Percentiles rank a stretch among this genome's conserved stretches.
These are phyloP conservation scores for Venturia effusa DNA, from an alignment of 2,329 filamentous ascomycete species.

Conservation along the genomic window DNA sequence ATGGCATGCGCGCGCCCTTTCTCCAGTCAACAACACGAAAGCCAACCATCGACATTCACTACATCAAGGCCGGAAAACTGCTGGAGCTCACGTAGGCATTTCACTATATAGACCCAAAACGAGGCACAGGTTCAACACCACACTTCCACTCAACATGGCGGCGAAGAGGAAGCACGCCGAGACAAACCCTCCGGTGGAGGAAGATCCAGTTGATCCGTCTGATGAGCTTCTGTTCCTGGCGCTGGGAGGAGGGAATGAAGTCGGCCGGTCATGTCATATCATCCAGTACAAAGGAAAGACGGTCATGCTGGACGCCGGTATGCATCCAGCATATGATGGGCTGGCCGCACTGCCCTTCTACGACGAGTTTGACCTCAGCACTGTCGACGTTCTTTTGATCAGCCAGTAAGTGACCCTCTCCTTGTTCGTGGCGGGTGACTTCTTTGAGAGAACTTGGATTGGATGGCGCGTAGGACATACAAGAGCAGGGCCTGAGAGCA, in stretches of 20 bases:
- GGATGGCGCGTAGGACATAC: background rate
- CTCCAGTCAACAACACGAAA: background rate
- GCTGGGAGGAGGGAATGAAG: conserved; percentile 91
- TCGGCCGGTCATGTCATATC: conserved; percentile 93
- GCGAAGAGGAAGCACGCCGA: conserved; percentile 80
- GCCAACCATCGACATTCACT: background rate
- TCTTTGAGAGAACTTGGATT: background rate
- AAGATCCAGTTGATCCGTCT: conserved; percentile 83
- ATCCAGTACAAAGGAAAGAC: conserved; percentile 99
- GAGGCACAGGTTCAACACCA: background rate
- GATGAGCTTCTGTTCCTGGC: conserved; percentile 94
- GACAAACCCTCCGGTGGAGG: conserved; percentile 61
- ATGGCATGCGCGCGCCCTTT: background rate
- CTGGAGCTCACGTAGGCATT: background rate
- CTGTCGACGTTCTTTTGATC: conserved; percentile 91
- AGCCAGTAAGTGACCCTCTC: conserved; percentile 76
- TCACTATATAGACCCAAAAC: background rate
- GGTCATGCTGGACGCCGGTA: conserved; percentile 96
- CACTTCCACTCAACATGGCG: conserved; percentile 51
- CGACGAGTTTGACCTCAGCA: conserved; percentile 96
- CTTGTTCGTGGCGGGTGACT: background rate
- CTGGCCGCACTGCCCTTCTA: conserved; percentile 92
- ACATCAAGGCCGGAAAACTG: background rate
- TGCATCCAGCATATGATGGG: conserved; percentile 93
- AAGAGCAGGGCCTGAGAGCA: background rate